phyloP scores from a whole-genome alignment of 2,329 filamentous ascomycete species.

The Colletotrichum sp. region DNA sequence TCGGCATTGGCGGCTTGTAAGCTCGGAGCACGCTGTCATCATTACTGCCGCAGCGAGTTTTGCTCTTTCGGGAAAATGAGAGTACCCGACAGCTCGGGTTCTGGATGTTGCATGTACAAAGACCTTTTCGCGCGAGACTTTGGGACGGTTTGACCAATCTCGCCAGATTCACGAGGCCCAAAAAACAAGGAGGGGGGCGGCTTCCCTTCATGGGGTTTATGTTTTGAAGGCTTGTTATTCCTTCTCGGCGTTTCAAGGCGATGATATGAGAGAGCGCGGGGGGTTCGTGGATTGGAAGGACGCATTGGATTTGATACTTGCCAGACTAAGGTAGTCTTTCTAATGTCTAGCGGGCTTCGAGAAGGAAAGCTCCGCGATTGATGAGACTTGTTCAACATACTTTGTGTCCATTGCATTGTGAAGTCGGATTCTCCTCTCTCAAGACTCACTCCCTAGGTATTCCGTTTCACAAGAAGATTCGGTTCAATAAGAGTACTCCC shows the following conservation, averaged over 20 bases:
- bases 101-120: not conserved
- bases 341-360: not conserved
- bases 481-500: too few relatives aligned
- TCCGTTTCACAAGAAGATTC: too few relatives aligned
- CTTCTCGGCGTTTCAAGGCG: not conserved
- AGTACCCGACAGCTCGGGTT: not conserved
- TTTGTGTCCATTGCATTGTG: not conserved
- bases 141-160: not conserved
- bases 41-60: not conserved
- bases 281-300: not conserved
- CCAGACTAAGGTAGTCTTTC: not conserved
- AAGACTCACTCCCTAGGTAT: not conserved
- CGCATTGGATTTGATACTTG: not conserved
- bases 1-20: conserved; percentile 16
- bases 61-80: not conserved
- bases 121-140: not conserved
- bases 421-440: not conserved
- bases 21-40: not conserved
- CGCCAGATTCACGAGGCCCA: not conserved
- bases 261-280: not conserved
- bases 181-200: not conserved
- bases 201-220: not conserved
- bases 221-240: not conserved
- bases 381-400: not conserved
- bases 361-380: not conserved